Conservation (phyloP, 2,329 filamentous ascomycete species). For the Talaromyces sp. region DNA sequence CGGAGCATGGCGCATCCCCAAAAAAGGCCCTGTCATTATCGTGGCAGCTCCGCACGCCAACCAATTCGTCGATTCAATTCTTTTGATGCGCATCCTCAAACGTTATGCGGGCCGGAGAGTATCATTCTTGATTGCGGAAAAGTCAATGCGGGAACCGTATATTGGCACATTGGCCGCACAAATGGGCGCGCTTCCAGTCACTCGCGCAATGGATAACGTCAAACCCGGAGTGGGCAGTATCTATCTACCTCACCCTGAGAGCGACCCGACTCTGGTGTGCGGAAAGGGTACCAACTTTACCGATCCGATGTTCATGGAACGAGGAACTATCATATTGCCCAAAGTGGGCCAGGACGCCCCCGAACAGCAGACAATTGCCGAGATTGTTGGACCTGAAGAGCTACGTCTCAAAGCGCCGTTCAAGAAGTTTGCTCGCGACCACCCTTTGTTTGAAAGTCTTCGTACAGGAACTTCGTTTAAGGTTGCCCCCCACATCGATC, state of each 20-base stretch:
- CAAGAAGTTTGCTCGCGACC: constrained; percentile 61
- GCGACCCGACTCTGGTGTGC: constrained; percentile 77
- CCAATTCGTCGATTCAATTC: constrained; percentile 94
- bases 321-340: constrained; percentile 83
- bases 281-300: constrained; percentile 82
- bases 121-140: constrained; percentile 89
- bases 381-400: constrained; percentile 78
- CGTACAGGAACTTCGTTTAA: constrained; percentile 75
- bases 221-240: constrained; percentile 76
- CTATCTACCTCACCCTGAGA: constrained; percentile 83
- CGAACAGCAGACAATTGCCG: constrained; percentile 76
- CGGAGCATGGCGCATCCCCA: constrained; percentile 91
- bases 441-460: constrained; percentile 51
- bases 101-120: constrained; percentile 84
- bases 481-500: constrained; percentile 87
- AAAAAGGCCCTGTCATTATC: constrained; percentile 84
- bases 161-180: constrained; percentile 82
- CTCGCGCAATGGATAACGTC: constrained; percentile 82
- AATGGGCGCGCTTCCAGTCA: constrained; percentile 89
- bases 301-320: constrained; percentile 65
- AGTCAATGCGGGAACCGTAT: constrained; percentile 85
- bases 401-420: constrained; percentile 84
- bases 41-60: constrained; percentile 97
- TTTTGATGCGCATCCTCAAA: constrained; percentile 86
- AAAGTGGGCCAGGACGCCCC: constrained; percentile 73